Evolutionary conservation across 257 asterid genomes (phyloP).

Genomic region (Gentiana macrophylla): DNA sequence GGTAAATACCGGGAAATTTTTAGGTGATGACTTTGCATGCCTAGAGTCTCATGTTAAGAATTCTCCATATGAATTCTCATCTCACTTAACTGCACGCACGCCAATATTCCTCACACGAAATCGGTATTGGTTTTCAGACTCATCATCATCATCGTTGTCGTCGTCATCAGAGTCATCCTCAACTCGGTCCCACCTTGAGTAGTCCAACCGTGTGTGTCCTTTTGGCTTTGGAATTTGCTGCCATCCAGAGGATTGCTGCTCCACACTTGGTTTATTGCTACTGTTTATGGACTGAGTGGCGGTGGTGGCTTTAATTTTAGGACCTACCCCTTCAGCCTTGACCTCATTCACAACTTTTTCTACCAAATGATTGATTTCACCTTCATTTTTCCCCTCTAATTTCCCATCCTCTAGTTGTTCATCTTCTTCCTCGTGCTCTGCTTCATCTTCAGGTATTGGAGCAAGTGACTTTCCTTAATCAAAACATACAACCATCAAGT

Average conservation of each 20-base stretch:
- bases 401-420: constrained; percentile 12
- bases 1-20: not conserved
- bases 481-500: constrained; percentile 28
- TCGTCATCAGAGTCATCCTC: constrained; percentile 79
- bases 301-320: constrained; percentile 17
- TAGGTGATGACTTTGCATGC: not conserved
- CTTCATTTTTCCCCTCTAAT: constrained; percentile 18
- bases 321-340: constrained; percentile 13
- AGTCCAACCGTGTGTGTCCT: constrained; percentile 90
- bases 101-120: constrained; percentile 86
- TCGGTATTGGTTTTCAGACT: constrained; percentile 68
- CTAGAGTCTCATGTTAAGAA: constrained; percentile 1
- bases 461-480: constrained; percentile 97
- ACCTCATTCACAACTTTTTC: constrained; percentile 8
- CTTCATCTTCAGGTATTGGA: constrained; percentile 91
- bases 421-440: constrained; percentile 59
- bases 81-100: constrained; percentile 65
- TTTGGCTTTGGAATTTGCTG: constrained; percentile 74
- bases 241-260: constrained; percentile 49
- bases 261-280: constrained; percentile 16
- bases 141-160: constrained; percentile 35
- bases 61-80: not conserved
- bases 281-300: constrained; percentile 10
- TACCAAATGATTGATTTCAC: constrained; percentile 13
- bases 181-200: constrained; percentile 92